Percentiles rank a stretch among this genome's conserved stretches.
These are phyloP conservation scores for Punctularia strigosozonata DNA, from an alignment of 768 basidiomycete species.

Conservation along the genomic window DNA sequence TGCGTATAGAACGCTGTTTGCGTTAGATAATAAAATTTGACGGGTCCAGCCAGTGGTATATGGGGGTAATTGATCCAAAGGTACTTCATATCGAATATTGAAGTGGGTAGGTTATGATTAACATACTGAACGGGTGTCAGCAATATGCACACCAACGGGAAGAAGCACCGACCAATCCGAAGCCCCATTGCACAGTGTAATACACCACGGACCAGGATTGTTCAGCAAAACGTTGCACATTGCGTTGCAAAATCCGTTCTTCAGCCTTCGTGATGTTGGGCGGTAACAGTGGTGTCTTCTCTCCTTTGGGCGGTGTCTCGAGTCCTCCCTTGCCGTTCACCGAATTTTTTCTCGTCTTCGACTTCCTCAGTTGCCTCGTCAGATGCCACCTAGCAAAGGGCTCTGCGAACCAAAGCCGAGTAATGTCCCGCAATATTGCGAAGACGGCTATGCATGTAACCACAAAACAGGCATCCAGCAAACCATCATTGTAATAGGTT, in stretches of 20 bases:
- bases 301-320: constrained; percentile 21
- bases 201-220: constrained; percentile 89
- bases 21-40: constrained; percentile 85
- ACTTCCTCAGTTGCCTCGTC: constrained; percentile 19
- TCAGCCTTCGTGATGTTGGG: constrained; percentile 28
- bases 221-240: constrained; percentile 83
- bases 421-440: constrained; percentile 74
- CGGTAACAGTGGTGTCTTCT: constrained; percentile 14
- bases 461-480: constrained; percentile 67
- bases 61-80: constrained; percentile 83
- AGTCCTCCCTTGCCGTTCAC: constrained; percentile 16
- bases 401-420: constrained; percentile 63
- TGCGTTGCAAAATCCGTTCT: constrained; percentile 50
- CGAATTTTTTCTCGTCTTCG: constrained; percentile 12
- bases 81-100: constrained; percentile 45
- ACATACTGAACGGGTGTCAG: constrained; percentile 51
- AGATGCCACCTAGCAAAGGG: constrained; percentile 78
- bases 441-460: constrained; percentile 76
- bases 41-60: constrained; percentile 57
- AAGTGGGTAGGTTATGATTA: constrained; percentile 58
- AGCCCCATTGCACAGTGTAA: constrained; percentile 61
- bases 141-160: constrained; percentile 6
- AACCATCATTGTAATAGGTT: constrained; percentile 61
- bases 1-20: constrained; percentile 88
- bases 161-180: constrained; percentile 43